Percentiles rank a stretch among this genome's conserved stretches.
Evolutionary conservation across 805 yeast species (phyloP).

Genomic region (Yamadazyma phyllophila): DNA sequence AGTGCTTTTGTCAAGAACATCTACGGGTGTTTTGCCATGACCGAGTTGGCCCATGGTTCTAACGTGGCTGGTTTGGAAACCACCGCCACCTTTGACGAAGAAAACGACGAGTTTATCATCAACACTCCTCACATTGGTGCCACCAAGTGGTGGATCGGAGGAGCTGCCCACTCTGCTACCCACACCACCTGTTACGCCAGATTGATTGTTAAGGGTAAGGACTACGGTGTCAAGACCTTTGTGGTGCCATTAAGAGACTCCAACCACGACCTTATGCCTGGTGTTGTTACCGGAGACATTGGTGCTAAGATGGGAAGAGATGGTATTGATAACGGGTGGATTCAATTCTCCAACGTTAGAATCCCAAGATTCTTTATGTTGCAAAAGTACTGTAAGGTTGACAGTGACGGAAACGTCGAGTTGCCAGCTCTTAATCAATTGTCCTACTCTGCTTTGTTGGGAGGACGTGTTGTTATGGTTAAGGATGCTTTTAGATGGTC

Average conservation of each 20-base stretch:
- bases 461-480: slow-evolving; percentile 47
- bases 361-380: slow-evolving; percentile 47
- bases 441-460: slow-evolving; percentile 42
- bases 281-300: slow-evolving; percentile 44
- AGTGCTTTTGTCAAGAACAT: slow-evolving; percentile 57
- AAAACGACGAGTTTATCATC: slow-evolving; percentile 40
- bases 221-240: slow-evolving; percentile 47
- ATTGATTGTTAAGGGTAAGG: slow-evolving; percentile 42
- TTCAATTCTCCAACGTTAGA: slow-evolving; percentile 43
- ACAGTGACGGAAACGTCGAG: slow-evolving; percentile 36
- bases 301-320: slow-evolving; percentile 50
- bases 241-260: slow-evolving; percentile 46
- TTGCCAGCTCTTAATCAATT: slow-evolving; percentile 46
- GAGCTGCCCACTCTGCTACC: slow-evolving; percentile 48
- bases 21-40: slow-evolving; percentile 62
- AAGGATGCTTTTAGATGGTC: slow-evolving; percentile 42
- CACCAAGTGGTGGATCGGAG: slow-evolving; percentile 52
- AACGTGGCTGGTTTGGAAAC: slow-evolving; percentile 60
- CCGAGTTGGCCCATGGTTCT: slow-evolving; percentile 65
- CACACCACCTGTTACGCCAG: slow-evolving; percentile 44
- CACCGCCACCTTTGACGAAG: slow-evolving; percentile 44
- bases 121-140: slow-evolving; percentile 49
- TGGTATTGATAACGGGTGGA: slow-evolving; percentile 50
- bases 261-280: slow-evolving; percentile 42
- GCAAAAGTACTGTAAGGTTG: slow-evolving; percentile 44